These are phyloP conservation scores for Fusarium phyllophilum DNA, from an alignment of 2,329 filamentous ascomycete species.

Conservation along the genomic window DNA sequence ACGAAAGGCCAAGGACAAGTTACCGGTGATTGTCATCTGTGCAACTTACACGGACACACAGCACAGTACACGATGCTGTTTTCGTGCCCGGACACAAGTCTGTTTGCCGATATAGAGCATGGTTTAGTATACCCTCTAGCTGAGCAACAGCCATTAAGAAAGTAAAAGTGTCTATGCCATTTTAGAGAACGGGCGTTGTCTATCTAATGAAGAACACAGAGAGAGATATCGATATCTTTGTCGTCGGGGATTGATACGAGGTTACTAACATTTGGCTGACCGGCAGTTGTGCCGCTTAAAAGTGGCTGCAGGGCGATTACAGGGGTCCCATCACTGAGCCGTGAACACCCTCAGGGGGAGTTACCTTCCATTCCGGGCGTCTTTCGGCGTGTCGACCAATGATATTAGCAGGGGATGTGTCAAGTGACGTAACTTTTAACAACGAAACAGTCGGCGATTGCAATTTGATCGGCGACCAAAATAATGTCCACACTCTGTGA, in stretches of 20 bases:
- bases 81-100: no score
- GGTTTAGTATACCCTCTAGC: neutral
- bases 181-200: neutral
- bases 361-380: conserved; percentile 21
- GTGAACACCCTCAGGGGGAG: neutral
- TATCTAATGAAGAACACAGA: neutral
- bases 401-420: accelerated
- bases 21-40: neutral
- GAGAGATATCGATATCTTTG: neutral
- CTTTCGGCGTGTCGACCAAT: conserved; percentile 23
- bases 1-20: neutral
- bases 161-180: accelerated
- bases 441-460: conserved; percentile 37
- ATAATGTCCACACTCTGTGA: neutral
- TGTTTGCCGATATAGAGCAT: neutral
- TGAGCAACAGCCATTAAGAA: neutral
- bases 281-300: conserved; percentile 2
- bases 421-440: conserved; percentile 29
- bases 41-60: neutral
- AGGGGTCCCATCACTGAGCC: conserved; percentile 11
- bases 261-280: conserved; percentile 6
- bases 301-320: conserved; percentile 19
- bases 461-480: conserved; percentile 22
- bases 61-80: neutral
- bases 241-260: conserved; percentile 11